Evolutionary conservation across 202 grass and related monocot species (phyloP), one percentile per base, ranked within the genome.

Genomic region (Sporobolus alterniflorus): DNA sequence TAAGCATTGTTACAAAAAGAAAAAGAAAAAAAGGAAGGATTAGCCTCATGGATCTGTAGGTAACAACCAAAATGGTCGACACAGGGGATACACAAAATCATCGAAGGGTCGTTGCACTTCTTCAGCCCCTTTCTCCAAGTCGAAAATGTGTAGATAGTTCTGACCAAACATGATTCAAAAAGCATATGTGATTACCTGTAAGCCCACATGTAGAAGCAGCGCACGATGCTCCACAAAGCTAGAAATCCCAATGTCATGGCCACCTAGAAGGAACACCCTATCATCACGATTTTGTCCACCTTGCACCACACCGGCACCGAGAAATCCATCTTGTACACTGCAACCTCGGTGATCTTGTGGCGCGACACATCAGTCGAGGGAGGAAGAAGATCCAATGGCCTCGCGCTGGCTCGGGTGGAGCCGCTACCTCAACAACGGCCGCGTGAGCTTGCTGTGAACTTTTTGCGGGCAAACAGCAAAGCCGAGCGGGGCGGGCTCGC

Each of bases 251-350:
- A 72, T 21, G 44, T 6, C 14, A 6, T 30, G 64, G 6, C 36
- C 51, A 2, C 66, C 64, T 0, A 80, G 49, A 8, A 80, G 65
- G 21, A 80, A 81, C 26, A 71, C 78, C 36, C 65, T 67, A 30
- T 79, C 43, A 6, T 30, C 64, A 0, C 77, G 6, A 80, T 70
- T 25, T 14, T 12, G 36, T 59, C 77, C 30, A 68, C 66, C 77
- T 57, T 80, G 49, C 65, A 8, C 78, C 78, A 80, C 6, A 24
- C 65, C 28, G 52, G 78, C 51, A 13, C 18, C 25, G 65, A 44
- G 36, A 70, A 80, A 9, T 80, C 78, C 78, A 80, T 80, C 65
- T 0, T 59, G 65, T 70, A 80, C 12, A 70, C 65, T 0, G 11
- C 50, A 9, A 70, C 36, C 50, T 56, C 65, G 11, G 64, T 12